A percentile compares a stretch with the other conserved stretches of the same genome.
Conservation (phyloP, 2,329 filamentous ascomycete species). For the Fusarium nurragi region DNA sequence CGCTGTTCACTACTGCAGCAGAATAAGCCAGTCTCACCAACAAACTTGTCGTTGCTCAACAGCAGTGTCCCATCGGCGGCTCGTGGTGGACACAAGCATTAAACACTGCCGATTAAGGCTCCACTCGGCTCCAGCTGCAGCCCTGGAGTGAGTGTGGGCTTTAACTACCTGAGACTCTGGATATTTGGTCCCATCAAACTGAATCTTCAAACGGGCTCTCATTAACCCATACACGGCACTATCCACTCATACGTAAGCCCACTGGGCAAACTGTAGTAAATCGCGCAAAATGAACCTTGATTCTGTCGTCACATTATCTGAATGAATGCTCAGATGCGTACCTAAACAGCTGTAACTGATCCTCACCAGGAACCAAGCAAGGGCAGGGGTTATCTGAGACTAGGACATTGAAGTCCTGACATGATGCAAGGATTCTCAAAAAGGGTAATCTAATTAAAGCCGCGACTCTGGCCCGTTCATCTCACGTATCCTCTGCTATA, state of each 20-base stretch:
- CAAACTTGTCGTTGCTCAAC: slow-evolving; percentile 2
- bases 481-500: slow-evolving; percentile 38
- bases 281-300: neutral
- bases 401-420: slow-evolving; percentile 39
- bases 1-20: neutral
- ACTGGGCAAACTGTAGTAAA: neutral
- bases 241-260: neutral
- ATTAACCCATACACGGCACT: neutral
- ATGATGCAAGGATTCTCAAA: slow-evolving; percentile 18
- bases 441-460: slow-evolving; percentile 21
- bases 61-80: slow-evolving; percentile 23
- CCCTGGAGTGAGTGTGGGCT: neutral
- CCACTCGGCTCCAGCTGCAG: slow-evolving; percentile 5
- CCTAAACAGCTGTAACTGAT: neutral
- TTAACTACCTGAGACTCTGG: neutral
- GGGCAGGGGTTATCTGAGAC: slow-evolving; percentile 28
- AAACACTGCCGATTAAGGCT: slow-evolving; percentile 6
- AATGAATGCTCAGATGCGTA: neutral
- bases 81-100: slow-evolving; percentile 34
- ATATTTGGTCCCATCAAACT: neutral
- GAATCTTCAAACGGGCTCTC: too few relatives aligned
- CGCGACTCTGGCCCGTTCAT: slow-evolving; percentile 13
- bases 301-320: neutral
- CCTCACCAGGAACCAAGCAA: slow-evolving; percentile 28
- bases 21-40: neutral